A percentile compares a stretch with the other conserved stretches of the same genome.
These are phyloP conservation scores for Polygonum aviculare DNA, from an alignment of 148 eudicot genomes.

Conservation along the genomic window DNA sequence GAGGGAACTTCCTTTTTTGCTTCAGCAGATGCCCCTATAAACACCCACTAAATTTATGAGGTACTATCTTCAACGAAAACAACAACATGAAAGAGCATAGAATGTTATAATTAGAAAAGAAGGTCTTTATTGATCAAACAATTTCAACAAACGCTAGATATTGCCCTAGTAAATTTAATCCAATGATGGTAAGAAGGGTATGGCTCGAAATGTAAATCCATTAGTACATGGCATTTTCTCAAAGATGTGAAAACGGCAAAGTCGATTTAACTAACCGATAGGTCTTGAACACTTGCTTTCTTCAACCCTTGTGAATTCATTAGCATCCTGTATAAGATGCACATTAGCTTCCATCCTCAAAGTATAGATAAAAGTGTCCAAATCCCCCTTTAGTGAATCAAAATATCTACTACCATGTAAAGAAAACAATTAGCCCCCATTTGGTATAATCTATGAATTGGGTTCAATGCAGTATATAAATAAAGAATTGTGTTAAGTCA, in stretches of 20 bases:
- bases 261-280: neutral
- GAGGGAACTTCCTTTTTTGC: slow-evolving; percentile 16
- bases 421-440: neutral
- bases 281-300: neutral
- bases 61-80: neutral
- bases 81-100: neutral
- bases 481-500: neutral
- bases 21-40: slow-evolving; percentile 26
- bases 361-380: neutral
- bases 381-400: neutral
- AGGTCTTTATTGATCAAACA: neutral
- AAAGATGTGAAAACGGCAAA: neutral
- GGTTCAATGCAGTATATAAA: neutral
- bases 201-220: neutral
- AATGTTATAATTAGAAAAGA: neutral
- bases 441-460: neutral
- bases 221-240: neutral
- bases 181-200: neutral
- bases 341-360: neutral
- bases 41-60: neutral
- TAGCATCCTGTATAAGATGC: neutral
- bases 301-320: neutral
- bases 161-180: neutral
- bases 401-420: neutral
- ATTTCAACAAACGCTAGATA: neutral